Conservation (phyloP, 208 protist genomes). For the Acanthamoeba healyi region DNA sequence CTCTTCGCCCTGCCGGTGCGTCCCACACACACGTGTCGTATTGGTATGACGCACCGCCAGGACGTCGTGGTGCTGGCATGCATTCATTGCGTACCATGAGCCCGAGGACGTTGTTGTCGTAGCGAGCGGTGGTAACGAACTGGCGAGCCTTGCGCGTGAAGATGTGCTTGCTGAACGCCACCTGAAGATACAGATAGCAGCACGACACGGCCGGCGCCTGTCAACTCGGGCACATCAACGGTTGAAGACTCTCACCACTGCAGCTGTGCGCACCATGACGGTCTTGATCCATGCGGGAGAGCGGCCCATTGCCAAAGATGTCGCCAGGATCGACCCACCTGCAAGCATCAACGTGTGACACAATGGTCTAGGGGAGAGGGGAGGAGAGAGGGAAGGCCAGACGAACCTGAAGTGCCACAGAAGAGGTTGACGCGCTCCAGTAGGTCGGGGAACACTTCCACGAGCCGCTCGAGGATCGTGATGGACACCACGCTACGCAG, state of each 20-base stretch:
- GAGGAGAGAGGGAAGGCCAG: background rate
- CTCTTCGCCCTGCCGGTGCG: slow-evolving; percentile 14
- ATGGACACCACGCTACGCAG: slow-evolving; percentile 35
- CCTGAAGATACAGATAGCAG: too few relatives aligned
- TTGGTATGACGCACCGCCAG: too few relatives aligned
- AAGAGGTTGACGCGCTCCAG: slow-evolving; percentile 64
- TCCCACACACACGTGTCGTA: too few relatives aligned
- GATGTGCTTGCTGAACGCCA: slow-evolving; percentile 3
- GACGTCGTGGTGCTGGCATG: too few relatives aligned
- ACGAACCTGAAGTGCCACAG: slow-evolving; percentile 32
- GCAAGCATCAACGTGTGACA: background rate
- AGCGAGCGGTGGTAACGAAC: slow-evolving; percentile 14
- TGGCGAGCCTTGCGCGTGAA: slow-evolving; percentile 43
- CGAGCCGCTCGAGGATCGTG: slow-evolving; percentile 51
- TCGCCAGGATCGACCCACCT: slow-evolving; percentile 29
- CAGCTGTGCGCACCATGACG: background rate
- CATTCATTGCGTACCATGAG: slow-evolving; percentile 22
- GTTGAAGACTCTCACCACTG: background rate
- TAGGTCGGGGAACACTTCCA: slow-evolving; percentile 58
- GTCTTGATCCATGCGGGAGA: slow-evolving; percentile 5
- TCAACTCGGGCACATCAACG: background rate
- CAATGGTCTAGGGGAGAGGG: too few relatives aligned
- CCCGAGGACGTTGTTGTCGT: background rate
- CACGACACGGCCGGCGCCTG: too few relatives aligned
- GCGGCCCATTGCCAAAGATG: background rate